phyloP scores from a whole-genome alignment of 768 basidiomycete species.

The Boletus pseudo-olivaceus region DNA sequence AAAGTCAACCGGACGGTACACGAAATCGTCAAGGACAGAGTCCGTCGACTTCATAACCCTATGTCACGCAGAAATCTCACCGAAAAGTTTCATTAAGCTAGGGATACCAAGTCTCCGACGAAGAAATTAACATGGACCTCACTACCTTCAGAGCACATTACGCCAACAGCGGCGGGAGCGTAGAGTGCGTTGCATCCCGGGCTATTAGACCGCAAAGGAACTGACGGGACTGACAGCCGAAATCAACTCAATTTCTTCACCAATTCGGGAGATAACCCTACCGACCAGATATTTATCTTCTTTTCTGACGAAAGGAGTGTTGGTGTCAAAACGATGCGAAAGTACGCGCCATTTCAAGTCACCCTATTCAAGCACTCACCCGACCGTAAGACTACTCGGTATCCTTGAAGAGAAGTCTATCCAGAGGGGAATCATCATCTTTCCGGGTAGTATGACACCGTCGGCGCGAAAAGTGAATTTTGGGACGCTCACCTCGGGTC shows the following conservation, averaged over 20 bases:
- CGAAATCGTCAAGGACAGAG: slow-evolving; percentile 94
- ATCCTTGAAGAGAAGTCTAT: slow-evolving; percentile 93
- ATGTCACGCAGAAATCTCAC: slow-evolving; percentile 16
- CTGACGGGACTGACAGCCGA: slow-evolving; percentile 51
- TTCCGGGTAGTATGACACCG: slow-evolving; percentile 94
- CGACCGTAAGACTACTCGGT: slow-evolving; percentile 61
- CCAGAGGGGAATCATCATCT: slow-evolving; percentile 89
- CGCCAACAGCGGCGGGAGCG: slow-evolving; percentile 65
- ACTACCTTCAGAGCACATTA: slow-evolving; percentile 71
- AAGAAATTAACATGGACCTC: slow-evolving; percentile 89
- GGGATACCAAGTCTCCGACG: slow-evolving; percentile 93
- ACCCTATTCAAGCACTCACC: slow-evolving; percentile 9
- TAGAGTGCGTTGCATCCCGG: slow-evolving; percentile 66
- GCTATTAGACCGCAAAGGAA: slow-evolving; percentile 2
- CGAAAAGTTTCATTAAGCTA: slow-evolving; percentile 32
- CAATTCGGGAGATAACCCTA: slow-evolving; percentile 58
- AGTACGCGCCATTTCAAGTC: slow-evolving; percentile 49
- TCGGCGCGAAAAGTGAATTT: slow-evolving; percentile 83
- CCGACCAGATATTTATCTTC: slow-evolving; percentile 87
- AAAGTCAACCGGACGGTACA: slow-evolving; percentile 95
- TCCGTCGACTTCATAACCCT: slow-evolving; percentile 32
- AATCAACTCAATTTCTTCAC: slow-evolving; percentile 89
- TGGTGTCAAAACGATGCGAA: slow-evolving; percentile 96
- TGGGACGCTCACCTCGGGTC: not conserved
- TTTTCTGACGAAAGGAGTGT: slow-evolving; percentile 96